phyloP scores from a whole-genome alignment of 2,329 filamentous ascomycete genomes.

The Grosmannia serpens region DNA sequence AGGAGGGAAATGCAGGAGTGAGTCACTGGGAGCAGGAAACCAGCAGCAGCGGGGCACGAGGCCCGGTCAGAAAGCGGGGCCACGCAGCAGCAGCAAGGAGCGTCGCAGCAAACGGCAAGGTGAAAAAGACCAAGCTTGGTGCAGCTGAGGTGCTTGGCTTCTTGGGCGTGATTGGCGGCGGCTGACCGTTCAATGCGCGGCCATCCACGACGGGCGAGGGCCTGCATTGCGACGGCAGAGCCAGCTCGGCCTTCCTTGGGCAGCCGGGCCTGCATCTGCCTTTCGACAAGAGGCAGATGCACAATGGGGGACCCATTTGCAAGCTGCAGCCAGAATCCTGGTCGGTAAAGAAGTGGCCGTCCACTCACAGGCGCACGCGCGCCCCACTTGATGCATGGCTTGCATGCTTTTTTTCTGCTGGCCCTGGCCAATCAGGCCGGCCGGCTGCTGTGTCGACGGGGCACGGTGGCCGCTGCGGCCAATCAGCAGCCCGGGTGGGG shows the following conservation, averaged over 20 bases:
- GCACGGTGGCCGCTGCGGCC: neutral
- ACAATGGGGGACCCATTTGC: neutral
- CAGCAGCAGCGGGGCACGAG: neutral
- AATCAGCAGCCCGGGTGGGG: neutral
- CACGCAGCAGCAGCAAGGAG: neutral
- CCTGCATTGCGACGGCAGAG: neutral
- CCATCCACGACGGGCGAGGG: no score
- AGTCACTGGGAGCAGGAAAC: neutral
- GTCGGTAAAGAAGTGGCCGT: neutral
- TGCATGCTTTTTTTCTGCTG: neutral
- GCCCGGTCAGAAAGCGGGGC: neutral
- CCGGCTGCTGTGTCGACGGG: neutral
- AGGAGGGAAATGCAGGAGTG: neutral
- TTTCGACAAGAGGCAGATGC: neutral
- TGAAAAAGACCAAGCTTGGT: neutral
- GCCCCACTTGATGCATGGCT: neutral
- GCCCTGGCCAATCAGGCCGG: neutral
- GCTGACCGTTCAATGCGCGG: no score
- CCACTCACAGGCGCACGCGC: neutral
- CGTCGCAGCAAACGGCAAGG: neutral
- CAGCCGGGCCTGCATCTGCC: neutral
- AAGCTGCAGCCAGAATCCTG: neutral
- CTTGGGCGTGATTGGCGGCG: neutral
- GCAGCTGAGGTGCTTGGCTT: neutral
- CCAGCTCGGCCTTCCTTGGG: no score